phyloP scores from a whole-genome alignment of 108 stramenopile genomes.

The Nannochloropsis gaditana region DNA sequence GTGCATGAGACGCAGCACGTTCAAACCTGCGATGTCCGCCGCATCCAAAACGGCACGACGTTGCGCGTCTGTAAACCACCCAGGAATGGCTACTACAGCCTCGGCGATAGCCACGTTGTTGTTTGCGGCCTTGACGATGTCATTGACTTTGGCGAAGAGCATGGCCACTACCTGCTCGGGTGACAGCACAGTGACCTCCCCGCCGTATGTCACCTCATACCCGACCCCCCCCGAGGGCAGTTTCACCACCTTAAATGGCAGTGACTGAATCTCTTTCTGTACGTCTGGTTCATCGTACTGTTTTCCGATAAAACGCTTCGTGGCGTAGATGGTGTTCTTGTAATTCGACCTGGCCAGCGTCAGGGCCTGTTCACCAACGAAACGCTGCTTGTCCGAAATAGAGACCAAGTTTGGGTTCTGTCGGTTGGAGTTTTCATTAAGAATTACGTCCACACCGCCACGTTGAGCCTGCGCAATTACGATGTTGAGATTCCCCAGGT shows the following conservation, averaged over 20 bases:
- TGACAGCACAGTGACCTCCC: slow-evolving; percentile 56
- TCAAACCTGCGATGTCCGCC: slow-evolving; percentile 79
- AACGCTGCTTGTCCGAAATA: slow-evolving; percentile 24
- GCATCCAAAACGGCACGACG: slow-evolving; percentile 78
- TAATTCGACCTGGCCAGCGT: slow-evolving; percentile 70
- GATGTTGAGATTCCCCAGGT: slow-evolving; percentile 81
- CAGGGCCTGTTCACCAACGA: slow-evolving; percentile 52
- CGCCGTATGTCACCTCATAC: slow-evolving; percentile 56
- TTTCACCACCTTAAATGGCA: slow-evolving; percentile 51
- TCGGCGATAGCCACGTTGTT: slow-evolving; percentile 68
- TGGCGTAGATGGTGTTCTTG: slow-evolving; percentile 76
- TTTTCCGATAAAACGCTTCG: slow-evolving; percentile 88
- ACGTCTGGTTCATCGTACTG: slow-evolving; percentile 81
- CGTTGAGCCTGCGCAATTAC: slow-evolving; percentile 86
- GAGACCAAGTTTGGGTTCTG: slow-evolving; percentile 79
- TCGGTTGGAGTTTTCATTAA: slow-evolving; percentile 93
- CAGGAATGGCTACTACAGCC: slow-evolving; percentile 87
- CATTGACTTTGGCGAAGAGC: slow-evolving; percentile 79
- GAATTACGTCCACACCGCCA: slow-evolving; percentile 93
- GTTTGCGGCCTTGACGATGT: slow-evolving; percentile 65
- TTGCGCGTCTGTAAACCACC: slow-evolving; percentile 87
- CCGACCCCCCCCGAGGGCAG: slow-evolving; percentile 51
- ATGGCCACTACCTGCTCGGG: slow-evolving; percentile 82
- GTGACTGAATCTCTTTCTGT: slow-evolving; percentile 66
- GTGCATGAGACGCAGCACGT: slow-evolving; percentile 84